Evolutionary conservation across 73 alveolate genomes (phyloP), one percentile per base, ranked within the genome.

Genomic region (Blepharisma japonicum): DNA sequence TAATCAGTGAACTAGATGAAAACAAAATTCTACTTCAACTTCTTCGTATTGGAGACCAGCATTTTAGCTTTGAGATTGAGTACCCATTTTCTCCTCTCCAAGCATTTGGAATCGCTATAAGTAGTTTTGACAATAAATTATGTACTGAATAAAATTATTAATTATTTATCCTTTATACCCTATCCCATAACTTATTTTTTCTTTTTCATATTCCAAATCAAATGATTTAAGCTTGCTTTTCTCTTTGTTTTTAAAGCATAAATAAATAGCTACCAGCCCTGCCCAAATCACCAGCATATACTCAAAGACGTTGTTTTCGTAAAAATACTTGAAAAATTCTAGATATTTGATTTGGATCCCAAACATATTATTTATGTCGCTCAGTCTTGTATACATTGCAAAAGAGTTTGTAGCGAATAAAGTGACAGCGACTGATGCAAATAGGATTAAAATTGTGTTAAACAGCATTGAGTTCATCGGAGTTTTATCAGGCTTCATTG

Each of bases 391-490:
- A 61, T 82, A 93, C 66, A 71, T 38, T 47, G 83, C 48, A 79
- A 93, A 86, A 27, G 91, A 83, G 38, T 83, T 84, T 7, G 94
- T 67, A 27, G 94, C 77, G 84, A 82, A 91, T 50, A 84, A 86
- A n/a, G 91, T 79, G 27, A 93, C 87, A 14, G 95, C 67, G 51
- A 91, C 89, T 39, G 92, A 78, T 84, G 95, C 82, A 18, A 93
- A 68, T 70, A 91, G 83, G 79, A 91, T 79, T 6, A 93, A 66
- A 53, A 80, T 23, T 7, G 85, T 85, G 71, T 93, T 93, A 71
- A 93, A 87, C 27, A 93, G 67, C 68, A 93, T 88, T 6, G 96
- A 81, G 85, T 91, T 91, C 91, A 93, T 83, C 81, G 92, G 93
- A 6, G 98, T 93, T 80, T 91, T 96, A 76, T 93, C 86, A 67